A percentile compares a stretch with the other conserved stretches of the same genome.
Evolutionary conservation across 2,329 filamentous ascomycete genomes (phyloP).

Genomic region (Taxawa tesnikishii): DNA sequence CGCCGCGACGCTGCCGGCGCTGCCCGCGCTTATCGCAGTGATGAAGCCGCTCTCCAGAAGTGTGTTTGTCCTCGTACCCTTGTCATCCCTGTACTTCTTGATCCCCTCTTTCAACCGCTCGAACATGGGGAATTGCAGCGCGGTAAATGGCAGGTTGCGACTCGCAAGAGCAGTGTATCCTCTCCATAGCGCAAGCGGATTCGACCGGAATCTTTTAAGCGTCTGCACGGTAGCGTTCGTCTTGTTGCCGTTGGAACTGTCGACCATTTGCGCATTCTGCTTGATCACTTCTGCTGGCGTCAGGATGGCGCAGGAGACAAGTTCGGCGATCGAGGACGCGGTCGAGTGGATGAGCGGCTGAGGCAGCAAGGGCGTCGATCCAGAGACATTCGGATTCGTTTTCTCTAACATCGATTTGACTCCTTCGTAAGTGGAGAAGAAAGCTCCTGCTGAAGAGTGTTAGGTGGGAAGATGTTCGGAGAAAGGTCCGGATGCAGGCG

Average conservation of each 20-base stretch:
- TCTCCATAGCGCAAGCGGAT: constrained; percentile 44
- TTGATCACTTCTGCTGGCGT: constrained; percentile 87
- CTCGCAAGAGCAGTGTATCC: constrained; percentile 75
- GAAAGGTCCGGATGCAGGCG: too few relatives aligned
- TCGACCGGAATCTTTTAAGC: constrained; percentile 42
- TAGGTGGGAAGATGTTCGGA: too few relatives aligned
- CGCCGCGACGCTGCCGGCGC: constrained; percentile 62
- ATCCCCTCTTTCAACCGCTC: constrained; percentile 54
- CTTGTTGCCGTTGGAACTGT: constrained; percentile 20
- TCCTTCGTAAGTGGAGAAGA: constrained; percentile 83
- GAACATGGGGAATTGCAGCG: constrained; percentile 79
- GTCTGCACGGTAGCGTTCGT: constrained; percentile 44
- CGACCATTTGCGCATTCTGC: constrained; percentile 82
- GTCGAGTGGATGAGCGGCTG: constrained; percentile 58
- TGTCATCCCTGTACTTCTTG: constrained; percentile 28
- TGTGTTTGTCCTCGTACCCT: constrained; percentile 22
- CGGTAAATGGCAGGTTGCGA: constrained; percentile 77
- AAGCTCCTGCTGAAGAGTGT: constrained; percentile 75
- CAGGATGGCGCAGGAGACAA: constrained; percentile 74
- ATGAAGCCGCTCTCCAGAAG: constrained; percentile 57
- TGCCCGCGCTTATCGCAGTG: constrained; percentile 61
- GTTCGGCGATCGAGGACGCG: constrained; percentile 66
- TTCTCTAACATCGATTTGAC: constrained; percentile 51
- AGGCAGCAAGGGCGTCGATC: constrained; percentile 38
- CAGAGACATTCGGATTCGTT: constrained; percentile 31